A percentile compares a stretch with the other conserved stretches of the same genome.
phyloP scores from a whole-genome alignment of 169 alveolate genomes.

The Cyclospora cayetanensis region DNA sequence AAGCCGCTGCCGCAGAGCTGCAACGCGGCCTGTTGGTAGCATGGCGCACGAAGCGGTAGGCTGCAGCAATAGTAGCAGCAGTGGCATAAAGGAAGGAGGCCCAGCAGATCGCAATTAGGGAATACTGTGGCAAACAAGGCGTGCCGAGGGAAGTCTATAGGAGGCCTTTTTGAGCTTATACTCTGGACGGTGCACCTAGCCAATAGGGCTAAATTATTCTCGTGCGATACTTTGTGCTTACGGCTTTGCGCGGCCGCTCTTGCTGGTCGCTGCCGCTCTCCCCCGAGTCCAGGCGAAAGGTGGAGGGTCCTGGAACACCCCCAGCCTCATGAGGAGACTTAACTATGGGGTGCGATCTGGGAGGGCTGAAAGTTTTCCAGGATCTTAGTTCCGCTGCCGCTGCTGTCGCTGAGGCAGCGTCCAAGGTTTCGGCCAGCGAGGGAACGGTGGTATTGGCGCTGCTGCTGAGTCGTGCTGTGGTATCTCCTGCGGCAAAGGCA shows the following conservation, averaged over 20 bases:
- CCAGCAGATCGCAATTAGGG: too few relatives aligned
- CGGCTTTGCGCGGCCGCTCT: background rate
- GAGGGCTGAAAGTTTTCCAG: background rate
- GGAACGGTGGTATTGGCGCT: background rate
- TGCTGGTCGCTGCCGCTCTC: conserved; percentile 15
- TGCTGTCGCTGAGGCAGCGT: background rate
- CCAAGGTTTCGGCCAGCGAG: background rate
- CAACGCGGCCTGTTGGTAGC: background rate
- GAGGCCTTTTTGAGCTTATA: too few relatives aligned
- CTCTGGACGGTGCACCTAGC: too few relatives aligned
- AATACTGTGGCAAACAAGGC: too few relatives aligned
- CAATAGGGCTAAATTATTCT: too few relatives aligned
- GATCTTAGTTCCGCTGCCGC: background rate
- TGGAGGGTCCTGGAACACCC: background rate
- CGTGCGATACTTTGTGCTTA: too few relatives aligned
- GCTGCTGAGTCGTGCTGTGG: background rate
- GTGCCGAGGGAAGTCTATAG: too few relatives aligned
- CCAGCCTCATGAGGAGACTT: background rate
- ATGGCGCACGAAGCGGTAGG: background rate
- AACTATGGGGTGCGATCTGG: background rate
- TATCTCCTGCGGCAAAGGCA: background rate
- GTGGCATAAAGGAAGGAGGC: too few relatives aligned
- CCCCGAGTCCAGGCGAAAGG: background rate
- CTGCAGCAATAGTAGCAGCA: background rate
- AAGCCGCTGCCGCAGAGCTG: conserved; percentile 1